These are phyloP conservation scores for Claviceps lovelessii DNA, from an alignment of 2,329 filamentous ascomycete species.

Conservation along the genomic window DNA sequence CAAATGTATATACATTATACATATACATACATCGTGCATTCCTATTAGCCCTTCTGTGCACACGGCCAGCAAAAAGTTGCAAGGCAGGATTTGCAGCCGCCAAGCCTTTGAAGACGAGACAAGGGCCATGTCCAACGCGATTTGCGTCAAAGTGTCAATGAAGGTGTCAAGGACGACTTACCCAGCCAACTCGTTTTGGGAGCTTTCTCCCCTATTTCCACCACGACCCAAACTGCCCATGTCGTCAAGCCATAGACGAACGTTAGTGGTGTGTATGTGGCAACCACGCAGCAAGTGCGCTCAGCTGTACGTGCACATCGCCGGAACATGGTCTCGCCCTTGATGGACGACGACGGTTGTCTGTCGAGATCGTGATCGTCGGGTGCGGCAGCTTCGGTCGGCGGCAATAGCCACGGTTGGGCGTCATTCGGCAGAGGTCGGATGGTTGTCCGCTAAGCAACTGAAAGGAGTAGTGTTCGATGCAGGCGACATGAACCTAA, in stretches of 20 bases:
- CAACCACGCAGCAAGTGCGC: slow-evolving; percentile 65
- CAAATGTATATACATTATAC: not conserved
- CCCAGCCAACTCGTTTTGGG: slow-evolving; percentile 42
- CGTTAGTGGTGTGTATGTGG: slow-evolving; percentile 70
- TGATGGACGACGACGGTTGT: slow-evolving; percentile 5
- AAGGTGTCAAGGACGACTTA: slow-evolving; percentile 15
- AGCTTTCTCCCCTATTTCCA: slow-evolving; percentile 51
- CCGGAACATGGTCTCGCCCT: slow-evolving; percentile 31
- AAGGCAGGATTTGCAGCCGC: too few species aligned
- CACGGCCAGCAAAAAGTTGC: not conserved
- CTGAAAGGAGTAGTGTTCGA: not conserved
- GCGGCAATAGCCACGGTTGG: not conserved
- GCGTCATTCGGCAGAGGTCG: not conserved
- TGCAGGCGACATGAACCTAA: not conserved
- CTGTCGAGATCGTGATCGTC: slow-evolving; percentile 7
- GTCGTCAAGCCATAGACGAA: slow-evolving; percentile 86
- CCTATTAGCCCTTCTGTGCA: not conserved
- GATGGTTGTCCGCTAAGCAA: not conserved
- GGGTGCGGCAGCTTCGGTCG: slow-evolving; percentile 5
- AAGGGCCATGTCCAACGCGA: not conserved
- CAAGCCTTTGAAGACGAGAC: not conserved
- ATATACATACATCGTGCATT: not conserved
- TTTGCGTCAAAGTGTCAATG: not conserved
- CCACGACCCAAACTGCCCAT: slow-evolving; percentile 84
- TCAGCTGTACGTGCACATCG: slow-evolving; percentile 58